Evolutionary conservation across 2,329 filamentous ascomycete genomes (phyloP).

Genomic region (Neofusicoccum sp.): DNA sequence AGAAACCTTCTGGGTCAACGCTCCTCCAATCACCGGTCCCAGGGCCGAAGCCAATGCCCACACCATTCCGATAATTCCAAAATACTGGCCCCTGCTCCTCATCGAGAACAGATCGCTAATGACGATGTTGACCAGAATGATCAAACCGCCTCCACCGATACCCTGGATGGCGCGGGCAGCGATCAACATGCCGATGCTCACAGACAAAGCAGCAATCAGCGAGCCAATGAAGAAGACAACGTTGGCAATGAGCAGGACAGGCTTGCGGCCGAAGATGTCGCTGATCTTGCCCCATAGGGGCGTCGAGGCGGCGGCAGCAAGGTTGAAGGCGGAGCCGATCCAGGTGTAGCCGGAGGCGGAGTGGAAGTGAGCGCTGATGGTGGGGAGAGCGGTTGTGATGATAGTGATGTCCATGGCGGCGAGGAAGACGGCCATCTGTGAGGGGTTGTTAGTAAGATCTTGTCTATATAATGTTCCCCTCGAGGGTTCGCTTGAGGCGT

Average conservation of each 20-base stretch:
- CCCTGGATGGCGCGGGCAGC: slow-evolving; percentile 62
- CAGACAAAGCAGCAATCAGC: slow-evolving; percentile 57
- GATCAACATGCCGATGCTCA: slow-evolving; percentile 62
- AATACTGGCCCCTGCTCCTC: slow-evolving; percentile 59
- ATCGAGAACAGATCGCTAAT: slow-evolving; percentile 65
- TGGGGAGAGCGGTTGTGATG: slow-evolving; percentile 61
- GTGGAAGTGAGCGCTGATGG: slow-evolving; percentile 55
- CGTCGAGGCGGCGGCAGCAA: slow-evolving; percentile 38
- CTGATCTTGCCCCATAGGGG: slow-evolving; percentile 43
- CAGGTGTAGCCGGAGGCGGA: slow-evolving; percentile 52
- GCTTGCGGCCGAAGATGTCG: slow-evolving; percentile 40
- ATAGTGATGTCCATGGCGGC: slow-evolving; percentile 63
- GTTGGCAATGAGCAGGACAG: slow-evolving; percentile 35
- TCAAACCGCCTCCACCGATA: slow-evolving; percentile 61
- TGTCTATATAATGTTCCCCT: not conserved
- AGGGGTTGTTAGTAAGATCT: not conserved
- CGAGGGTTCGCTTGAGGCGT: too few relatives aligned
- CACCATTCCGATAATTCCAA: slow-evolving; percentile 63
- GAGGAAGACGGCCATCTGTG: slow-evolving; percentile 56
- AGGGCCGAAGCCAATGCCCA: slow-evolving; percentile 65
- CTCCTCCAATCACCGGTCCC: slow-evolving; percentile 67
- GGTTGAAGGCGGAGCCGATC: slow-evolving; percentile 48
- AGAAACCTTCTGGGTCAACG: slow-evolving; percentile 60
- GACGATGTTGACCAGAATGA: slow-evolving; percentile 63
- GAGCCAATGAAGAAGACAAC: slow-evolving; percentile 61